Base-by-base conservation (phyloP, 164 flowering plant species). In the Magnolia kwangsiensis region DNA sequence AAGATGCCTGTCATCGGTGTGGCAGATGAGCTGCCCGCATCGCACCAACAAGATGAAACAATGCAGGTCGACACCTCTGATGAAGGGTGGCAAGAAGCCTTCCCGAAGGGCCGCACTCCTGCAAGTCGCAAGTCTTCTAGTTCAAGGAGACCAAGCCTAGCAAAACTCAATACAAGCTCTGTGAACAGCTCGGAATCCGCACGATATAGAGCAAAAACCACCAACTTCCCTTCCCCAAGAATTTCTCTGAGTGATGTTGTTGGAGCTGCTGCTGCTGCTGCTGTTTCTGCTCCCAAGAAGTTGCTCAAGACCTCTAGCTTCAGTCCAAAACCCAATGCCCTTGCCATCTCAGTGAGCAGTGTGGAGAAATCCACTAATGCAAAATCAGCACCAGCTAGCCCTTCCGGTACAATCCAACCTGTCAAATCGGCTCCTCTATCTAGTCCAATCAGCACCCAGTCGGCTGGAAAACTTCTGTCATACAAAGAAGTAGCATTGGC, bases 31-130 rank as follows among this genome's bases (percentile, higher is more conserved):
- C 14, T 80, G 3, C 37, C 78, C n/a, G 7, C 7, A 37, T 13
- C 79, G 65, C 79, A 68, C 72, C 82, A 77, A 76, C 78, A 45
- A 74, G 85, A 82, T 74, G 87, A 84, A 49, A 84, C 74, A 27
- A 67, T 77, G 72, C 45, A 37, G 45, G 45, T 37, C 7, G 67
- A 78, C 65, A 83, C 71, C 27, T 90, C 91, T 65, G 93, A 89
- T 78, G 93, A 92, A 83, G 98, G 98, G 55, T 94, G 97, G 98
- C 94, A 90, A 84, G 98, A 94, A 88, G 97, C 98, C 51, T 86
- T 71, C 78, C 73, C 94, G 68, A 90, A 90, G 81, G 90, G 89
- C 27, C 85, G 92, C 1, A 81, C 86, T 5, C 84, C 73, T 59
- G 76, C 80, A 13, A 72, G 84, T 16, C 75, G 82, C 67, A 91